These are phyloP conservation scores for Exserohilum turcica DNA, from an alignment of 2,329 filamentous ascomycete species.

Conservation along the genomic window DNA sequence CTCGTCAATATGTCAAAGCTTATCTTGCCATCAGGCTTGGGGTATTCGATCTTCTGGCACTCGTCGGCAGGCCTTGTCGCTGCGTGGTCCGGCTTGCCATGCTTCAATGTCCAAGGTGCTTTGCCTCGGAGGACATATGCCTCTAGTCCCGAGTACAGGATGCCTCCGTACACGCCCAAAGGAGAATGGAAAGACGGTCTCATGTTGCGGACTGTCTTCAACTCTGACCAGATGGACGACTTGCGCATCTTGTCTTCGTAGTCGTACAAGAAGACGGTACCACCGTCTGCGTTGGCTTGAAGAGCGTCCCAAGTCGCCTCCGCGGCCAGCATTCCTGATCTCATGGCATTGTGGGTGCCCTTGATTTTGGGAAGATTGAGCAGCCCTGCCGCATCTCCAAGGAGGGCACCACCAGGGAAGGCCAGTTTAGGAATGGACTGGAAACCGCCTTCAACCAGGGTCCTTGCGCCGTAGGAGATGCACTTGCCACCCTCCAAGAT, in stretches of 20 bases:
- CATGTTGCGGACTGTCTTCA: slow-evolving; percentile 96
- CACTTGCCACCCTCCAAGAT: slow-evolving; percentile 96
- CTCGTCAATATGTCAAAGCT: slow-evolving; percentile 96
- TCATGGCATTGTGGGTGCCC: slow-evolving; percentile 97
- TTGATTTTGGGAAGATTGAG: slow-evolving; percentile 99
- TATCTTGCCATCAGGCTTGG: slow-evolving; percentile 93
- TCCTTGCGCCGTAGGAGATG: slow-evolving; percentile 92
- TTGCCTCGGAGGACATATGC: slow-evolving; percentile 85
- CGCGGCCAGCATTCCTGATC: slow-evolving; percentile 93
- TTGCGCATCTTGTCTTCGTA: slow-evolving; percentile 89
- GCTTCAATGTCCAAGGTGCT: slow-evolving; percentile 89
- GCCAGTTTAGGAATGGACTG: slow-evolving; percentile 97
- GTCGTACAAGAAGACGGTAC: slow-evolving; percentile 87
- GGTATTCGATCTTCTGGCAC: slow-evolving; percentile 90
- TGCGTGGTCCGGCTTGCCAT: slow-evolving; percentile 76
- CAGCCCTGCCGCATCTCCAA: slow-evolving; percentile 95
- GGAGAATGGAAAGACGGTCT: slow-evolving; percentile 90
- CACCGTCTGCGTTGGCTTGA: slow-evolving; percentile 57
- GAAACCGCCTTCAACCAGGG: slow-evolving; percentile 92
- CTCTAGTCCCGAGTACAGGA: slow-evolving; percentile 91
- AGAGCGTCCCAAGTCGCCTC: slow-evolving; percentile 87
- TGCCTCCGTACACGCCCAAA: slow-evolving; percentile 84
- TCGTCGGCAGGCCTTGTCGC: slow-evolving; percentile 80
- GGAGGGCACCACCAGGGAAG: slow-evolving; percentile 92
- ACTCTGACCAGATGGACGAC: slow-evolving; percentile 89